Evolutionary conservation across 1,139 yeast genomes (phyloP), one percentile per base, ranked within the genome.

Genomic region (Geotrichum candidum): DNA sequence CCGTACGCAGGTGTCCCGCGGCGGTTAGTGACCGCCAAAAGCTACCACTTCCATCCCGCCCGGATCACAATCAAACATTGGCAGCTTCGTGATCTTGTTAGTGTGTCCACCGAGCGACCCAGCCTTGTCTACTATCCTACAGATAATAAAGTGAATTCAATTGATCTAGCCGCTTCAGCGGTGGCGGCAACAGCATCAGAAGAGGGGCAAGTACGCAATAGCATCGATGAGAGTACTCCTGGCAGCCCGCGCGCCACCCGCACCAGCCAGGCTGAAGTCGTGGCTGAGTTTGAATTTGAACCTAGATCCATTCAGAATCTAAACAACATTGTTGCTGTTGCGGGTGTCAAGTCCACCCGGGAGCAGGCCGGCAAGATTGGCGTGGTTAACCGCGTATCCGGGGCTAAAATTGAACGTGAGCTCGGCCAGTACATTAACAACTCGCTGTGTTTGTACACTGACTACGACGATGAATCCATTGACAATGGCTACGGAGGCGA

Each of bases 341-440:
- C 96, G 2, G 96, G 96, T 0, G 80, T 87, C n/a, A 76, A 77
- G 22, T 81, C 70, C 70, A 66, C 72, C 25, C 70, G 71, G 15
- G 69, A 73, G 13, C 67, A 68, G 70, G 66, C 63, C 66, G 65
- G 67, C 64, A 52, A 46, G 18, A 41, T 55, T 2, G 58, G 58
- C 25, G 53, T 55, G 13, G 31, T 27, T 13, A 67, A 64, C 65
- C 73, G 22, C 60, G 76, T 77, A 18, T 78, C 83, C 2, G 80
- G 80, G n/a, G 70, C 72, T 6, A 72, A 79, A 10, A 74, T 79
- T 57, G 59, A 55, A 18, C 80, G 82, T 35, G 83, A 82, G 59
- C 74, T 90, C 54, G 97, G 97, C 0, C 88, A 87, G 57, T 84
- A 86, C 77, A 90, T 91, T 68, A 90, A 90, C 73, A 91, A 91